These are phyloP conservation scores for Parascedosporium putredinis DNA, from an alignment of 2,329 filamentous ascomycete genomes.

Conservation along the genomic window DNA sequence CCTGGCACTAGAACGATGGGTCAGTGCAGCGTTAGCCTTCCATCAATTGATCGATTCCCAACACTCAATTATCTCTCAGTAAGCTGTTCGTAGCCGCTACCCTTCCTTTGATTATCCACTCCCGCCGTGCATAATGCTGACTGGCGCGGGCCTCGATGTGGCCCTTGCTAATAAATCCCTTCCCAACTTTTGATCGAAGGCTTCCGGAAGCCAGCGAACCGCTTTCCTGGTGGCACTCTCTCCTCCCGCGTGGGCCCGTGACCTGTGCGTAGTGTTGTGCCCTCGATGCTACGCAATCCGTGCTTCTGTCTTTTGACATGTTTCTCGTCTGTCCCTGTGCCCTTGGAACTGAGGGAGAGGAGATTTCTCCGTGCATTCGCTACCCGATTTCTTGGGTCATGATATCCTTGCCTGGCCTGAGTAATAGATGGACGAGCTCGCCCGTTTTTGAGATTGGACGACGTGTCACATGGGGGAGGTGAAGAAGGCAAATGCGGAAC, in stretches of 20 bases:
- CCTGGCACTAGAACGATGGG: background rate
- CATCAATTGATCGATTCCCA: no score
- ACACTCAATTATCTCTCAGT: background rate
- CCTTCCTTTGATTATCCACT: no score
- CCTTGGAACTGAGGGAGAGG: background rate
- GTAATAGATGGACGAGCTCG: no score
- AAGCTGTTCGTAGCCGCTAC: background rate
- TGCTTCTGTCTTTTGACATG: no score
- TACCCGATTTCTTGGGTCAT: background rate
- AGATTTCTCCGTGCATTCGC: background rate
- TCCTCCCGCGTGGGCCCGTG: background rate
- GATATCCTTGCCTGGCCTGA: no score
- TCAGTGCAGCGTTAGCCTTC: no score
- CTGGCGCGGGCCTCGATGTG: background rate
- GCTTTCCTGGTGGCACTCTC: no score
- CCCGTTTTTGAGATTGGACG: background rate
- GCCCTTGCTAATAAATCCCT: background rate
- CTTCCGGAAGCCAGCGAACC: no score
- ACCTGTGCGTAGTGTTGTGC: background rate
- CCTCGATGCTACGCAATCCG: background rate
- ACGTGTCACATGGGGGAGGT: background rate
- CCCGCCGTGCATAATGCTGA: background rate
- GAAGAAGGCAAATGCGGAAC: no score
- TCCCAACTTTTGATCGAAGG: background rate
- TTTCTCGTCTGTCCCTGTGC: background rate